These are phyloP conservation scores for Pseudocercospora musae DNA, from an alignment of 2,329 filamentous ascomycete genomes.

Conservation along the genomic window DNA sequence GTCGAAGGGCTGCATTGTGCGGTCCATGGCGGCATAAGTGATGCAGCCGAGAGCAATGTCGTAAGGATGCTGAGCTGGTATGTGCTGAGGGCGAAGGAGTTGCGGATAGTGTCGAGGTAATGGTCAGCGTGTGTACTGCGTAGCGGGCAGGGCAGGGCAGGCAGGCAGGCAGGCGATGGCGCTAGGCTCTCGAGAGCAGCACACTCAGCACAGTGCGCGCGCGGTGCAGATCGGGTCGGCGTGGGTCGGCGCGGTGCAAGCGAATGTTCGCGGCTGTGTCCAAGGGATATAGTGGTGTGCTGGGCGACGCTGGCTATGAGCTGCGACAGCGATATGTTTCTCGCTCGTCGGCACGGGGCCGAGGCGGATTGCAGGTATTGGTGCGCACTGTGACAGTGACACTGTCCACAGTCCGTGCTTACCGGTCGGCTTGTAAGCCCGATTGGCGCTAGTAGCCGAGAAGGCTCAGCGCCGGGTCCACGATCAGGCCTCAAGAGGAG, in stretches of 20 bases:
- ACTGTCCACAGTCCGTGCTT: background rate
- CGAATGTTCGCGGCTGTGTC: background rate
- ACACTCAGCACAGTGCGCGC: background rate
- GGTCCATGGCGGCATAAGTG: constrained; percentile 8
- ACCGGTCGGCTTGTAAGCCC: background rate
- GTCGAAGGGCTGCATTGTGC: constrained; percentile 52
- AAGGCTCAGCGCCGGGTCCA: background rate
- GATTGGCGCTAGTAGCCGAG: background rate
- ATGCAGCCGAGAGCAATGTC: background rate
- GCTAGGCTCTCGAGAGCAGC: background rate
- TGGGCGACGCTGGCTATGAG: background rate
- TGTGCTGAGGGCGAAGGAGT: background rate
- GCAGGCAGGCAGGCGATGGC: background rate
- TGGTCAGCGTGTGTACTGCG: background rate
- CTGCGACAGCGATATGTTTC: background rate
- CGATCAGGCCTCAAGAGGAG: background rate
- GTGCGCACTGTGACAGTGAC: too few species aligned
- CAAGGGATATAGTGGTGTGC: background rate
- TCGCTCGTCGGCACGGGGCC: background rate
- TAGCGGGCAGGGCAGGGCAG: too few species aligned
- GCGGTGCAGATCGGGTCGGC: background rate
- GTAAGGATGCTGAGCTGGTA: background rate
- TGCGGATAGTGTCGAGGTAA: background rate
- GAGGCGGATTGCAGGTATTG: background rate
- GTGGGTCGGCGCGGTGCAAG: background rate